A percentile compares a stretch with the other conserved stretches of the same genome.
These are phyloP conservation scores for Aspergillus pseudotamarii DNA, from an alignment of 2,329 filamentous ascomycete species.

Conservation along the genomic window DNA sequence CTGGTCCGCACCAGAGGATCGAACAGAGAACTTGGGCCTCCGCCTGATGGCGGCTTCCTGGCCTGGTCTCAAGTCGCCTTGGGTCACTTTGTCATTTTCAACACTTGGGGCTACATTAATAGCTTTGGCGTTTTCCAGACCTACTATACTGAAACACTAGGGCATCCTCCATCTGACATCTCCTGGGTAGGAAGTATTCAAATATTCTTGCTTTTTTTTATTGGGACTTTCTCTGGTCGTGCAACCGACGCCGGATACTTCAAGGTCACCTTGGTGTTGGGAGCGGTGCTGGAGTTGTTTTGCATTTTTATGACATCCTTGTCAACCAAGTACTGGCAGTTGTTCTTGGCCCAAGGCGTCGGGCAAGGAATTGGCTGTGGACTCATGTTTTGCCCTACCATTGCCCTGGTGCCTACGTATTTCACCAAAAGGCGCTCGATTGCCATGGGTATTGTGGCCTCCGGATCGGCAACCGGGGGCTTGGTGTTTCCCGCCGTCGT, in stretches of 20 bases:
- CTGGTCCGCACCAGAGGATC: constrained; percentile 42
- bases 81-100: constrained; percentile 58
- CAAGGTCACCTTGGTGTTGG: constrained; percentile 45
- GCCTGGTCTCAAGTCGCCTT: constrained; percentile 61
- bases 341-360: constrained; percentile 56
- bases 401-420: constrained; percentile 62
- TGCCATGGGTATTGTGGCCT: constrained; percentile 62
- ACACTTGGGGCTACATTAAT: constrained; percentile 58
- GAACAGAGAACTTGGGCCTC: constrained; percentile 39
- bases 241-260: constrained; percentile 57
- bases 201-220: constrained; percentile 54
- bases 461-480: constrained; percentile 64
- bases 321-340: constrained; percentile 53
- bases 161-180: constrained; percentile 50
- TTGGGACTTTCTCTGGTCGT: constrained; percentile 55
- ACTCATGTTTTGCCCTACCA: constrained; percentile 57
- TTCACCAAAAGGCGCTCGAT: constrained; percentile 62
- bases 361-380: constrained; percentile 60
- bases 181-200: constrained; percentile 58
- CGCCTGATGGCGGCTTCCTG: constrained; percentile 54
- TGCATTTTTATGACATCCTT: constrained; percentile 57
- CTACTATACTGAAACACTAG: constrained; percentile 51
- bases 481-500: constrained; percentile 64
- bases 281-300: constrained; percentile 48
- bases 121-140: constrained; percentile 61